Evolutionary conservation across 2,329 filamentous ascomycete species (phyloP).

Genomic region (Alternaria conjuncta): DNA sequence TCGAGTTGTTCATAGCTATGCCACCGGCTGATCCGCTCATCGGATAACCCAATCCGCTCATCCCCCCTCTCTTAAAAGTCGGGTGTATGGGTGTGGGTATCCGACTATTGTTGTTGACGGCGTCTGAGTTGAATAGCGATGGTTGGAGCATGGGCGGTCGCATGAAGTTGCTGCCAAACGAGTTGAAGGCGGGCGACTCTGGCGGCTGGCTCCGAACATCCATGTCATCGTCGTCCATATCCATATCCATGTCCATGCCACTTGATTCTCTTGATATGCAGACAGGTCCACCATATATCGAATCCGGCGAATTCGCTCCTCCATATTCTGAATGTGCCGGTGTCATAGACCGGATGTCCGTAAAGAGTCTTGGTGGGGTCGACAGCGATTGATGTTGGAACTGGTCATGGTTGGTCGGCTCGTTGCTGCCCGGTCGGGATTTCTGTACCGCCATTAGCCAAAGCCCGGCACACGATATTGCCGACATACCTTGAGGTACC

Average conservation of each 20-base stretch:
- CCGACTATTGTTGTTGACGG: constrained; percentile 31
- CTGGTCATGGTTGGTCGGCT: constrained; percentile 26
- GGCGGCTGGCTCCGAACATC: constrained; percentile 44
- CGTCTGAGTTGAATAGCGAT: constrained; percentile 32
- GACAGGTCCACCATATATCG: constrained; percentile 25
- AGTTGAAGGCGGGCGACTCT: constrained; percentile 41
- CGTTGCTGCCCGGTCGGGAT: constrained; percentile 33
- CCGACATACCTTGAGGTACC: constrained; percentile 38
- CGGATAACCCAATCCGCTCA: constrained; percentile 38
- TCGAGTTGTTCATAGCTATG: constrained; percentile 20
- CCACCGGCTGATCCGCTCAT: constrained; percentile 38
- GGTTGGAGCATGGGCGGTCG: constrained; percentile 44
- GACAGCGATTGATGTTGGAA: constrained; percentile 24
- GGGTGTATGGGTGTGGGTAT: constrained; percentile 51
- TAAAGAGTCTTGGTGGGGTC: constrained; percentile 33
- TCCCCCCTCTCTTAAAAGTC: constrained; percentile 40
- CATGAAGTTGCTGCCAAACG: constrained; percentile 34
- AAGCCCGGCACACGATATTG: not conserved
- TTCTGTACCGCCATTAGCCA: constrained; percentile 32
- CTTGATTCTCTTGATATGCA: constrained; percentile 28
- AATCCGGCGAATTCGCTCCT: constrained; percentile 36
- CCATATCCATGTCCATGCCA: constrained; percentile 43
- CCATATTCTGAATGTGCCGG: constrained; percentile 38
- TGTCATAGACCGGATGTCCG: constrained; percentile 39
- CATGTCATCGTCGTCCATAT: constrained; percentile 46